Conservation (phyloP, 2,329 filamentous ascomycete genomes). For the Hymenoscyphus scutula region DNA sequence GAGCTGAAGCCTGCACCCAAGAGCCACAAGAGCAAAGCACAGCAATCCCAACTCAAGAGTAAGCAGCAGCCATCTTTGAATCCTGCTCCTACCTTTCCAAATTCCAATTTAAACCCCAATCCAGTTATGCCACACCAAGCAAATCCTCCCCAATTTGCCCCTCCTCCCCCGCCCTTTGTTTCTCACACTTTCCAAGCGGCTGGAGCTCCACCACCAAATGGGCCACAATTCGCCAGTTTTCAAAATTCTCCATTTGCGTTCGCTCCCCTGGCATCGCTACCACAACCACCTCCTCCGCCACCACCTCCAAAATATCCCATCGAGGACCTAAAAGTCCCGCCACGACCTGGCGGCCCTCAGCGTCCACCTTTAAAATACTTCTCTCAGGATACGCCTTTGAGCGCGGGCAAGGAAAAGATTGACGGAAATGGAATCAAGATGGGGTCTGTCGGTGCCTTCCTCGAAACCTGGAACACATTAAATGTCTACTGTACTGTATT, state of each 20-base stretch:
- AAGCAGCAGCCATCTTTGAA: slow-evolving; percentile 39
- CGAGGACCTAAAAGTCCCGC: slow-evolving; percentile 82
- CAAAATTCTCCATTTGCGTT: slow-evolving; percentile 46
- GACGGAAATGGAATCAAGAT: slow-evolving; percentile 66
- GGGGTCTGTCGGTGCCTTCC: slow-evolving; percentile 77
- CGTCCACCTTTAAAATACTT: slow-evolving; percentile 78
- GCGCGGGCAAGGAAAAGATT: slow-evolving; percentile 46
- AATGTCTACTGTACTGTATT: slow-evolving; percentile 98
- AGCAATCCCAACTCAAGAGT: slow-evolving; percentile 42
- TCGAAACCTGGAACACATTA: slow-evolving; percentile 94
- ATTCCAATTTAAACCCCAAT: slow-evolving; percentile 8
- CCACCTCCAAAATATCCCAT: slow-evolving; percentile 90
- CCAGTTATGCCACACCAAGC: slow-evolving; percentile 4
- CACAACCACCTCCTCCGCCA: slow-evolving; percentile 61
- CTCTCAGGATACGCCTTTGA: slow-evolving; percentile 60
- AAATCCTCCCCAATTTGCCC: slow-evolving; percentile 26
- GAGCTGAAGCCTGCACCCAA: slow-evolving; percentile 74
- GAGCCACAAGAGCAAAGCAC: slow-evolving; percentile 61
- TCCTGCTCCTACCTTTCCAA: slow-evolving; percentile 31
- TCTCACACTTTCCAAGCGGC: slow-evolving; percentile 36
- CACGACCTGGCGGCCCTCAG: slow-evolving; percentile 56
- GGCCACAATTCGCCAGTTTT: slow-evolving; percentile 38
- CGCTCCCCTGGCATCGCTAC: slow-evolving; percentile 45
- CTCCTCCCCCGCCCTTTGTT: slow-evolving; percentile 25
- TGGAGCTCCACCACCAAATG: slow-evolving; percentile 32